phyloP scores from a whole-genome alignment of 1,139 yeast species.

The Pichia sorboxylosa region DNA sequence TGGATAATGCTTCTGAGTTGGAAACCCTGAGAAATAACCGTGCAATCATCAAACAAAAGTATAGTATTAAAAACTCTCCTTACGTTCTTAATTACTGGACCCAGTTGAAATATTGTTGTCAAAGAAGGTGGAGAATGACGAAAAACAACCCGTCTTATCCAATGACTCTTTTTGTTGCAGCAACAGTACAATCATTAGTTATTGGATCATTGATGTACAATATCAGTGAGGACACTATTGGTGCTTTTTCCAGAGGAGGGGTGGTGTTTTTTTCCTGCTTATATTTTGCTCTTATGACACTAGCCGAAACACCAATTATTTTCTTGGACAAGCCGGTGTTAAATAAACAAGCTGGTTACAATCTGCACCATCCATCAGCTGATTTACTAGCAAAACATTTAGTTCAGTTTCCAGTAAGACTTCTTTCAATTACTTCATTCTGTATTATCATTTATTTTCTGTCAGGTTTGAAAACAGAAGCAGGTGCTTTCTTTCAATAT shows the following conservation, averaged over 20 bases:
- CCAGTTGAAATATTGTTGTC: constrained; percentile 35
- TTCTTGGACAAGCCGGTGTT: constrained; percentile 34
- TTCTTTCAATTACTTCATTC: constrained; percentile 26
- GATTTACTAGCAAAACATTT: constrained; percentile 34
- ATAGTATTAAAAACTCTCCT: constrained; percentile 26
- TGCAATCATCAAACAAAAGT: constrained; percentile 25
- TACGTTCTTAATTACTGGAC: constrained; percentile 34
- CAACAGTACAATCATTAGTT: constrained; percentile 34
- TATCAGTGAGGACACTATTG: constrained; percentile 22
- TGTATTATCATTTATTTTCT: constrained; percentile 30
- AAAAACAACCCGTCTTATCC: constrained; percentile 39
- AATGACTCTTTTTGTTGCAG: constrained; percentile 33
- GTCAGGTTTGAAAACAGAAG: constrained; percentile 30
- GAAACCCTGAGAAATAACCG: constrained; percentile 11
- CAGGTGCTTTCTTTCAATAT: constrained; percentile 34
- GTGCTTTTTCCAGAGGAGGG: constrained; percentile 31
- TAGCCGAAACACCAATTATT: constrained; percentile 31
- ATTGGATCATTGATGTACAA: constrained; percentile 31
- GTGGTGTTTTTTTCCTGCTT: constrained; percentile 33
- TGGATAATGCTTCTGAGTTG: background rate
- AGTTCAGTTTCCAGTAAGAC: constrained; percentile 30
- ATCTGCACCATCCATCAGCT: constrained; percentile 36
- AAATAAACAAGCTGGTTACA: constrained; percentile 33
- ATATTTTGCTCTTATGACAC: constrained; percentile 31
- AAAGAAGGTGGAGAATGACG: constrained; percentile 36